A percentile compares a stretch with the other conserved stretches of the same genome.
These are phyloP conservation scores for Paraurostyla sp. DNA, from an alignment of 73 alveolate genomes.

Conservation along the genomic window DNA sequence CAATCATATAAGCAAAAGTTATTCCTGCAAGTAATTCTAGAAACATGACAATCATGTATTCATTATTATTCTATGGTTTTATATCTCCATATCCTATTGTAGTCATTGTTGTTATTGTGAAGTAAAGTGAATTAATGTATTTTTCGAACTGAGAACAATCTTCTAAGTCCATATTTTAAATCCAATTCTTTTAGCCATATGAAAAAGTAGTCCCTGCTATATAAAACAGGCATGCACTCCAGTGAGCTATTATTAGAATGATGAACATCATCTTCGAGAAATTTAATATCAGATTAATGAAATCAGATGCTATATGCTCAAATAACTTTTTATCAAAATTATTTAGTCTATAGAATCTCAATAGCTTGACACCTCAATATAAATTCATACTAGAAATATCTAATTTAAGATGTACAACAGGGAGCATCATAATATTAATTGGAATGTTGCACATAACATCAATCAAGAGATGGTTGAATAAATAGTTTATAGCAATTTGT, in stretches of 20 bases:
- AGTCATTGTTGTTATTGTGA: conserved; percentile 84
- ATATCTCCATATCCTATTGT: conserved; percentile 95
- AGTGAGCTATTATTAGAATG: conserved; percentile 62
- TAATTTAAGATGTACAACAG: not conserved
- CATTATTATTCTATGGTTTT: conserved; percentile 76
- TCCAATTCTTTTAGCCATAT: conserved; percentile 56
- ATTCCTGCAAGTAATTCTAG: conserved; percentile 70
- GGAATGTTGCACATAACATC: conserved; percentile 14
- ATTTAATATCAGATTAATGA: conserved; percentile 19
- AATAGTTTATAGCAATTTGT: not conserved
- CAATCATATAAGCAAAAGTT: conserved; percentile 82
- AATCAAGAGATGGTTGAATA: not conserved
- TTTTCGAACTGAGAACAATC: conserved; percentile 68
- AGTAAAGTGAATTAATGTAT: conserved; percentile 81
- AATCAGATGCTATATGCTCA: conserved; percentile 57
- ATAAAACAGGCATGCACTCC: conserved; percentile 62
- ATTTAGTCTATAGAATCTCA: conserved; percentile 23
- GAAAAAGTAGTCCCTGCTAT: not conserved
- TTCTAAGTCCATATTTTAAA: conserved; percentile 2
- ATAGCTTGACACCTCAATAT: conserved; percentile 25
- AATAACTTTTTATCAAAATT: not conserved
- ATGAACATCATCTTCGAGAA: conserved; percentile 4
- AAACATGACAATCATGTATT: conserved; percentile 75
- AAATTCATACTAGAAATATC: not conserved
- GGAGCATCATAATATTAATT: not conserved